Evolutionary conservation across 208 protist genomes (phyloP), one percentile per base, ranked within the genome.

Genomic region (Blechomonas ayalai): DNA sequence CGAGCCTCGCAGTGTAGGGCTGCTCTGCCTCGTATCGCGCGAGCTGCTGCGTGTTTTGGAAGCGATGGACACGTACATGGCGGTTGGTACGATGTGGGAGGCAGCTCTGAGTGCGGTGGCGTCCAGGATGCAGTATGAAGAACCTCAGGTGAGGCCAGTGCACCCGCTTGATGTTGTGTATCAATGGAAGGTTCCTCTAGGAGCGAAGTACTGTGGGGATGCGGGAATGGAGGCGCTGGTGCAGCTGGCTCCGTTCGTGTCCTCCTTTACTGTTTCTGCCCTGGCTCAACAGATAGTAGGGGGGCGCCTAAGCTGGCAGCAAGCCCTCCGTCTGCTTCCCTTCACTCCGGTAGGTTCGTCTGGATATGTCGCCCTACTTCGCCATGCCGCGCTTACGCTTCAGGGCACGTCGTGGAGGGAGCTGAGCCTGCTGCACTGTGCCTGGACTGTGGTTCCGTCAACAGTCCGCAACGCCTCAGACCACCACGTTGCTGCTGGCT

Each of bases 341-440:
- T 82, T 64, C 56, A 59, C 69, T 0, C 72, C 69, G 13, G 59
- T 67, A 18, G 73, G 63, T 16, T 86, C 76, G 1, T 40, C 39
- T 13, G 65, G 53, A 20, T 74, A 87, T 49, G 26, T 67, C 23
- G 53, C 55, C 38, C 56, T 91, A 33, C 47, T 91, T 8, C 82
- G 76, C 6, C 74, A 71, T 25, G 35, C 78, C 8, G 61, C 66
- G 31, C 58, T 72, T 46, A 59, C 72, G 23, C 43, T n/a, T n/a
- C n/a, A n/a, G n/a, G n/a, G n/a, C n/a, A n/a, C n/a, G n/a, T n/a
- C n/a, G n/a, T n/a, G n/a, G n/a, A n/a, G n/a, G n/a, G n/a, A n/a
- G n/a, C n/a, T n/a, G n/a, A n/a, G n/a, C n/a, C n/a, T n/a, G n/a
- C n/a, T n/a, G n/a, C n/a, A n/a, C n/a, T n/a, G n/a, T n/a, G n/a